Percentiles rank a stretch among this genome's conserved stretches.
Evolutionary conservation across 2,329 filamentous ascomycete species (phyloP).

Genomic region (Sclerotinia sclerotiorum): DNA sequence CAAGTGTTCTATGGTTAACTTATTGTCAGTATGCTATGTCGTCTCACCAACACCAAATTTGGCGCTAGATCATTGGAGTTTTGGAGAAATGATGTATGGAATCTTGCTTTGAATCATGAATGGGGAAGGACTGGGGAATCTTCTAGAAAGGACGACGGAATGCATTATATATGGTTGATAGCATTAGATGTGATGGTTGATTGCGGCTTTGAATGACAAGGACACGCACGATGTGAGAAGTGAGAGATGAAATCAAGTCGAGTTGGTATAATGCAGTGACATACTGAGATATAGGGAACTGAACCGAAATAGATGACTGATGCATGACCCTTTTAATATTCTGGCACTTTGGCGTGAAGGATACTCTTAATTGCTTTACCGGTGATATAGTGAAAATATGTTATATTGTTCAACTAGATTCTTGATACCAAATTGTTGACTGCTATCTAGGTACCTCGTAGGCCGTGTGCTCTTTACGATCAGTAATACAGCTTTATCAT

Average conservation of each 20-base stretch:
- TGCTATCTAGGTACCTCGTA: no score
- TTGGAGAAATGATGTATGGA: neutral
- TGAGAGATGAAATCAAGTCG: no score
- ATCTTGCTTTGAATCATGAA: no score
- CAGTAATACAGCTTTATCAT: no score
- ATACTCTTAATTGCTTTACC: neutral
- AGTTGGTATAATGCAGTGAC: no score
- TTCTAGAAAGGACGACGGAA: neutral
- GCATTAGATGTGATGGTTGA: neutral
- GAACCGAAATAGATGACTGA: neutral
- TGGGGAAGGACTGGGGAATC: no score
- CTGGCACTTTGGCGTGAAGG: neutral
- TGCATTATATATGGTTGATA: neutral
- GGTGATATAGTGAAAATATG: neutral
- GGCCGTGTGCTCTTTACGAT: no score
- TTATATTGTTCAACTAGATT: neutral
- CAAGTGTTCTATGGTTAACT: neutral
- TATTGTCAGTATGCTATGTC: neutral
- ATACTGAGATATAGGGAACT: no score
- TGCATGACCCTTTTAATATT: neutral
- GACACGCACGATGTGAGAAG: no score
- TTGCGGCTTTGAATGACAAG: no score
- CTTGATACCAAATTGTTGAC: neutral
- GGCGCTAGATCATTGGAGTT: neutral
- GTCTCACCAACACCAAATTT: neutral